Base-by-base conservation (phyloP, 2,329 filamentous ascomycete species). In the Epichloe typhina region DNA sequence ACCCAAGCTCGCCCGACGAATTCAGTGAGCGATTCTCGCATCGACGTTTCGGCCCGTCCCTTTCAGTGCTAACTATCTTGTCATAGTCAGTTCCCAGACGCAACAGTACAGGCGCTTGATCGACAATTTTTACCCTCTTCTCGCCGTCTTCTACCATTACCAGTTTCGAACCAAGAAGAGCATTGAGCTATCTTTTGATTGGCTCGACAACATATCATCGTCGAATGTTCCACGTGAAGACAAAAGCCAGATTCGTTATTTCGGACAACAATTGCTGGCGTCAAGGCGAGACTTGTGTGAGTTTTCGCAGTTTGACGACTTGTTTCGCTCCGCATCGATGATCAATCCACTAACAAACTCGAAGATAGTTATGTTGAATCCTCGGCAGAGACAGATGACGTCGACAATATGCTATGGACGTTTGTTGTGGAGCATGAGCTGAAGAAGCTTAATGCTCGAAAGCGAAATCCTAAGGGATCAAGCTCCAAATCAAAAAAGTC, bases 131-230 rank as follows among this genome's bases (percentile, higher is more conserved):
- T 68, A 68, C 42, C 66, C 67, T n/a, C 58, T 69, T 46, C 57
- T 69, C 47, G 58, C 67, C 33, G 60, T 65, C 33, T 69, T 69
- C 53, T 69, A 69, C 51, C 67, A 69, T 54, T 69, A 67, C 54
- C 67, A 69, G 47, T 69, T 69, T 53, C 61, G 66, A 36, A 69
- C 64, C 43, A 68, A 67, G 56, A 69, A 69, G 59, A 68, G 64
- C 53, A 55, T 69, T 43, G 67, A 69, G 49, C 55, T 69, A 49
- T 64, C 66, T 2, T 55, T 69, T 41, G 66, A 68, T 49, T 69
- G 66, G 64, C 58, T 69, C 37, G 64, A 66, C 50, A 50, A 56
- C n/a, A 55, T 60, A 1, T 52, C 54, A 2, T 63, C 62, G 26
- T 59, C 62, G 4, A 52, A 55, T 43, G 52, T 56, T 40, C 54